A percentile compares a stretch with the other conserved stretches of the same genome.
Conservation (phyloP, 768 basidiomycete species). For the Hericium coralloides region DNA sequence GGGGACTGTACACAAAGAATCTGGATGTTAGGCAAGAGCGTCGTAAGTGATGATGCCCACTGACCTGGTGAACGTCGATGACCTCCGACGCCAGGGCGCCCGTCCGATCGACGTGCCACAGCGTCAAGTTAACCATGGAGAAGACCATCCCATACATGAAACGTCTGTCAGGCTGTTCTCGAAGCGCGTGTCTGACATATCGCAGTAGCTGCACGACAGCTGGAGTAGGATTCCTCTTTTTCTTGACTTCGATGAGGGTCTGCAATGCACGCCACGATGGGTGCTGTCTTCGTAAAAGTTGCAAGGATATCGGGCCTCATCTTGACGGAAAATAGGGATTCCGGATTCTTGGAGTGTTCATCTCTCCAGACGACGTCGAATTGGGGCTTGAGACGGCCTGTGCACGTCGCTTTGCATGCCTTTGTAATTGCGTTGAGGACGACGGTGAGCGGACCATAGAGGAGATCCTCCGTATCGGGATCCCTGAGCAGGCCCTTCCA, state of each 20-base stretch:
- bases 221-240: too few species aligned
- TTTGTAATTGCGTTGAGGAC: neutral
- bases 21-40: too few species aligned
- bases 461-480: neutral
- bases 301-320: neutral
- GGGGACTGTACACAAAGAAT: neutral
- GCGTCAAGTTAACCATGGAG: neutral
- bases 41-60: neutral
- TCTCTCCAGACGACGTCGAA: neutral
- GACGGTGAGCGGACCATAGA: neutral
- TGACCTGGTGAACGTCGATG: neutral
- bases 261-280: neutral
- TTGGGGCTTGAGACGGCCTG: neutral
- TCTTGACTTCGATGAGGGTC: neutral
- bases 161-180: neutral
- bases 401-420: neutral
- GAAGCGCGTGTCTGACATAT: neutral
- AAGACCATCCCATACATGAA: slow-evolving; percentile 1
- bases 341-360: neutral
- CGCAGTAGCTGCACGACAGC: neutral
- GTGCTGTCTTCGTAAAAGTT: neutral
- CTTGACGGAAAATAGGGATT: neutral
- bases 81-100: neutral
- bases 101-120: neutral
- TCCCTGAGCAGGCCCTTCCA: neutral